Percentiles rank a stretch among this genome's conserved stretches.
These are phyloP conservation scores for Emericellopsis cladophorae DNA, from an alignment of 2,329 filamentous ascomycete species.

Conservation along the genomic window DNA sequence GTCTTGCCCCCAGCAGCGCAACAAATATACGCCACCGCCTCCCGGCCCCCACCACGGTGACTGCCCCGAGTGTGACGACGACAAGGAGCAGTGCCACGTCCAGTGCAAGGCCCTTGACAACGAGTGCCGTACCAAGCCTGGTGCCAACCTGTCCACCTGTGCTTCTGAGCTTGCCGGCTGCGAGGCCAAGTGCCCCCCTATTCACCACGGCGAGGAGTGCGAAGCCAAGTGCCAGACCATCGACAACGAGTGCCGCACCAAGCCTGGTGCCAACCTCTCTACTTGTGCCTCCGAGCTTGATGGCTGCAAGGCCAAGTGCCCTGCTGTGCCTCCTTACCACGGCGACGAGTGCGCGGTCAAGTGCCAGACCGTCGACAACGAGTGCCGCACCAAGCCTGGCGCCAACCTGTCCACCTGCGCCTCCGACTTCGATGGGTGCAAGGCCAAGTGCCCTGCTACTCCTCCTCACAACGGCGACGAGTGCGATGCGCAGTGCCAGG, in stretches of 20 bases:
- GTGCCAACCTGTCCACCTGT: slow-evolving; percentile 54
- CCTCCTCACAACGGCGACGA: not conserved
- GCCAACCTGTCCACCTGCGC: slow-evolving; percentile 59
- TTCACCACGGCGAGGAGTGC: too few species aligned
- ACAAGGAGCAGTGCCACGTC: slow-evolving; percentile 39
- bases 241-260: slow-evolving; percentile 46
- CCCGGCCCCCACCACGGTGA: slow-evolving; percentile 39
- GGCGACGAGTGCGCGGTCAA: slow-evolving; percentile 7
- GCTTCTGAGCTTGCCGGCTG: slow-evolving; percentile 21
- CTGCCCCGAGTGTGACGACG: not conserved
- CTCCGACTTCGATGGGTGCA: slow-evolving; percentile 58
- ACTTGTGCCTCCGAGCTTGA: slow-evolving; percentile 63
- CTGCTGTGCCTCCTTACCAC: slow-evolving; percentile 9
- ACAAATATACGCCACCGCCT: slow-evolving; percentile 55
- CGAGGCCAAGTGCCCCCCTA: slow-evolving; percentile 10
- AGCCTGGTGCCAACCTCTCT: slow-evolving; percentile 55
- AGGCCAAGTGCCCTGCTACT: slow-evolving; percentile 52
- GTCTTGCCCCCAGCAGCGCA: slow-evolving; percentile 38
- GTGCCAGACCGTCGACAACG: slow-evolving; percentile 20
- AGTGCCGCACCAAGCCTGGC: slow-evolving; percentile 45
- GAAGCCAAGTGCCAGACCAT: slow-evolving; percentile 32
- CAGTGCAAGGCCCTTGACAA: slow-evolving; percentile 61
- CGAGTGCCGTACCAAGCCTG: slow-evolving; percentile 51
- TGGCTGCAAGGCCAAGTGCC: slow-evolving; percentile 55
- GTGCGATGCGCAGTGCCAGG: slow-evolving; percentile 9